phyloP scores from a whole-genome alignment of 1,284 basidiomycete genomes.

The Microbotryum saponariae region DNA sequence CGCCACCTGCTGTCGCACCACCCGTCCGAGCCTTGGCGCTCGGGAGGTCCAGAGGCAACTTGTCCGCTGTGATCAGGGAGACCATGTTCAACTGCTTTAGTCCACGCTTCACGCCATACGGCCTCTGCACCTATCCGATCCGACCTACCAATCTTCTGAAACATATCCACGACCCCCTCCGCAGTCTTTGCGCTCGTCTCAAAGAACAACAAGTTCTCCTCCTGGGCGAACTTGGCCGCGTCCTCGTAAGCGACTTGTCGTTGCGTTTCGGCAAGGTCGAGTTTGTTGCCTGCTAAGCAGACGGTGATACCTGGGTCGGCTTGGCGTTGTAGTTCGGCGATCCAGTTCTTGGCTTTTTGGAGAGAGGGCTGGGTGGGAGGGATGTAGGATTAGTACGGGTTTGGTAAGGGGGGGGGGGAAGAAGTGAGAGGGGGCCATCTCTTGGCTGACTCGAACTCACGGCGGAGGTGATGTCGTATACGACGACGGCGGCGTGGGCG shows the following conservation, averaged over 20 bases:
- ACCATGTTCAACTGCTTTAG: no score
- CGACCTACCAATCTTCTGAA: constrained; percentile 81
- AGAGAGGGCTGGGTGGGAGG: constrained; percentile 55
- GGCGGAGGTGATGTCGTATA: constrained; percentile 94
- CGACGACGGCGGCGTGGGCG: constrained; percentile 94
- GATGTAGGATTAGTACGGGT: not conserved
- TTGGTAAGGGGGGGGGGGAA: not conserved
- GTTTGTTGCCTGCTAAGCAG: constrained; percentile 87
- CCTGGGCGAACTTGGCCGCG: constrained; percentile 89
- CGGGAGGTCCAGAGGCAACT: constrained; percentile 21
- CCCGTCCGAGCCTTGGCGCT: no score
- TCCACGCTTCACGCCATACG: constrained; percentile 10
- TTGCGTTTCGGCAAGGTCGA: constrained; percentile 48
- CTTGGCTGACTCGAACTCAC: constrained; percentile 5
- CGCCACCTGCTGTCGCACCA: no score
- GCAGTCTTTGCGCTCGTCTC: constrained; percentile 98
- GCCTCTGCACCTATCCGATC: not conserved
- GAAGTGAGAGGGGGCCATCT: not conserved
- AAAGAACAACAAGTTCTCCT: constrained; percentile 86
- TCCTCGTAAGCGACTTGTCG: constrained; percentile 86
- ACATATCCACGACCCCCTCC: constrained; percentile 88
- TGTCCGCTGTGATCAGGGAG: constrained; percentile 7
- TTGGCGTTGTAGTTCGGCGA: constrained; percentile 96
- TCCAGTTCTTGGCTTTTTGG: constrained; percentile 98
- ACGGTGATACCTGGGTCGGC: constrained; percentile 99